Evolutionary conservation across 2,329 filamentous ascomycete species (phyloP), one percentile per base, ranked within the genome.

Genomic region (Teratosphaeriaceae sp.): DNA sequence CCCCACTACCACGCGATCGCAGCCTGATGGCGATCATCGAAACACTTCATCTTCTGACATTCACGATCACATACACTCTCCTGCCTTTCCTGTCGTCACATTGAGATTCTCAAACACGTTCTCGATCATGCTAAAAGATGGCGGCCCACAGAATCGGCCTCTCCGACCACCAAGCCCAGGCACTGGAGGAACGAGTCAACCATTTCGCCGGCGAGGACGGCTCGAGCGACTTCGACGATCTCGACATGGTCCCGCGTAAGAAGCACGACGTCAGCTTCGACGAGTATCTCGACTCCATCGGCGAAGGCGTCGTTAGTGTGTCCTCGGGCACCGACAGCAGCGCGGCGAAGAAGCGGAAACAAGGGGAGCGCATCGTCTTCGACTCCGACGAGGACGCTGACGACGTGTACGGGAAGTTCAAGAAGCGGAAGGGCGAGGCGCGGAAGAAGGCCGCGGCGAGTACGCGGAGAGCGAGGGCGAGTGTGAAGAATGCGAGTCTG

Each of bases 351-450:
- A 52, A 51, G 29, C 38, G 41, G 12, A 48, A 44, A 26, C 38
- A 35, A 31, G 52, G 52, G 20, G 46, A 54, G 30, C 40, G 47
- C 15, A 40, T 57, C 15, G 39, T 47, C 12, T 55, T 54, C 37
- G 51, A 57, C 46, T 78, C 80, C 44, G 78, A 82, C 26, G 78
- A 78, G 29, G 65, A 70, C 40, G 53, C 55, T 1, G 74, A 77
- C 20, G 71, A 72, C 18, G 72, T 73, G 6, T 86, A 86, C 49
- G 66, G 76, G 30, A 71, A 73, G n/a, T 82, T 80, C 60, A 83
- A 82, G 57, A 77, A 79, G 39, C 70, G 75, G 36, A 79, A 75
- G 46, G 66, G 67, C 0, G 59, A 67, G 0, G 75, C 79, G 52
- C 69, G 75, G 27, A 78, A 77, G 52, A 70, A 70, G 38, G 63